A percentile compares a stretch with the other conserved stretches of the same genome.
These are phyloP conservation scores for Niebla homalea DNA, from an alignment of 495 filamentous ascomycete species.

Conservation along the genomic window DNA sequence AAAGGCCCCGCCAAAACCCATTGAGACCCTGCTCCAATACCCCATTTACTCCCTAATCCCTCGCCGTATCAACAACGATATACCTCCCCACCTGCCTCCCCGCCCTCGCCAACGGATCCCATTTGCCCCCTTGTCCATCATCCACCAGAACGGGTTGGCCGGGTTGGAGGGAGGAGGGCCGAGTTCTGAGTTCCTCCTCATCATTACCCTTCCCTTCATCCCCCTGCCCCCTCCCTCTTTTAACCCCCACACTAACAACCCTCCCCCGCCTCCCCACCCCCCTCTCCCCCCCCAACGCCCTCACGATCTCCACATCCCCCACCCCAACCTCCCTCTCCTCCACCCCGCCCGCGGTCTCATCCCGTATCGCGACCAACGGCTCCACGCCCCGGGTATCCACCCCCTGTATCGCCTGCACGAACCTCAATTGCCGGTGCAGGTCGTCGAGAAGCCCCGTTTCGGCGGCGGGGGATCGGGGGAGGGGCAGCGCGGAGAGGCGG, in stretches of 20 bases:
- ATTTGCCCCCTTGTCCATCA: slow-evolving; percentile 16
- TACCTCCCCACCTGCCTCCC: slow-evolving; percentile 54
- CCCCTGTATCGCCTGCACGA: slow-evolving; percentile 70
- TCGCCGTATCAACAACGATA: slow-evolving; percentile 63
- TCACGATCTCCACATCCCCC: slow-evolving; percentile 28
- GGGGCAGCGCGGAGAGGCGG: slow-evolving; percentile 76
- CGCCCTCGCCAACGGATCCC: slow-evolving; percentile 49
- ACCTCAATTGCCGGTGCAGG: slow-evolving; percentile 73
- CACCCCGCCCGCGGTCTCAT: slow-evolving; percentile 51
- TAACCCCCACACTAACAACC: slow-evolving; percentile 4
- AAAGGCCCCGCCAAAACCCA: no score
- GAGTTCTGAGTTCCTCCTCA: no score
- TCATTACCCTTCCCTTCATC: slow-evolving; percentile 16
- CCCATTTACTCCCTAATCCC: slow-evolving; percentile 6
- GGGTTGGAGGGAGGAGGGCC: no score
- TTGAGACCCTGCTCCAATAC: neutral
- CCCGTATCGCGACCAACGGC: slow-evolving; percentile 65
- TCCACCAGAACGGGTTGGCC: no score
- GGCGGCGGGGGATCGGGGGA: slow-evolving; percentile 43
- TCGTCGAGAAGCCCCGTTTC: slow-evolving; percentile 54
- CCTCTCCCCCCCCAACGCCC: slow-evolving; percentile 39
- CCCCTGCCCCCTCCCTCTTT: neutral
- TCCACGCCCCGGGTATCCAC: slow-evolving; percentile 59
- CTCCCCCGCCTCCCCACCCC: slow-evolving; percentile 35
- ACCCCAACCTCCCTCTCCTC: slow-evolving; percentile 41